Evolutionary conservation across 495 filamentous ascomycete species (phyloP), one percentile per base, ranked within the genome.

Genomic region (Jackrogersella minutella): DNA sequence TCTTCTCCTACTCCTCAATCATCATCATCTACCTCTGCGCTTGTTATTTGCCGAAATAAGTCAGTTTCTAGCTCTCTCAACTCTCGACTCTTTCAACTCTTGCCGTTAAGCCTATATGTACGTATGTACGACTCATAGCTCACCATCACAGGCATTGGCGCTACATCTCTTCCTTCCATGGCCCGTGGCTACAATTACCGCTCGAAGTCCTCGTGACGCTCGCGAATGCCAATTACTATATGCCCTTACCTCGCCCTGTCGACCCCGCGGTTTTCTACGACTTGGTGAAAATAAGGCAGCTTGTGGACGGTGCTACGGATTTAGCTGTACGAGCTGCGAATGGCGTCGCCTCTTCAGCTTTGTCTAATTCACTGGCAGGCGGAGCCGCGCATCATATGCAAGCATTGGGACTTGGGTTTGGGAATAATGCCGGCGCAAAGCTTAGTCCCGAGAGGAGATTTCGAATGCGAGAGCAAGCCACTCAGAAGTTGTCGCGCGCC

Each of bases 121-220:
- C n/a, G n/a, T 21, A 37, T 40, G 28, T 66, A 54, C 53, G 37
- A 28, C 41, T 41, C 56, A 60, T 36, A 62, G 46, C 21, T 40
- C 41, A 36, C 58, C 36, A 28, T 14, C 6, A 13, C 53, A 93
- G 90, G 69, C 90, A 93, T 77, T 93, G 90, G 90, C 84, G 87
- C 40, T 91, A 92, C 73, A 93, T 93, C 53, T 92, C 90, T 16
- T 87, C 90, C 49, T 93, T 91, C 69, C 91, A 93, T 73, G 91
- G 91, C 13, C 90, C 90, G 63, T 93, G 91, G 91, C 85, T 93
- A n/a, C 90, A 93, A 75, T 78, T 93, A 28, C 90, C 91, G n/a
- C 85, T 86, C 63, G 91, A 93, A 77, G 83, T 92, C 53, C 87
- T 93, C 75, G 90, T 91, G 71, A 86, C 84, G 11, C 85, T 93